Evolutionary conservation across 371 early-diverging fungal species (phyloP), one percentile per base, ranked within the genome.

Genomic region (Mortierella sp.): DNA sequence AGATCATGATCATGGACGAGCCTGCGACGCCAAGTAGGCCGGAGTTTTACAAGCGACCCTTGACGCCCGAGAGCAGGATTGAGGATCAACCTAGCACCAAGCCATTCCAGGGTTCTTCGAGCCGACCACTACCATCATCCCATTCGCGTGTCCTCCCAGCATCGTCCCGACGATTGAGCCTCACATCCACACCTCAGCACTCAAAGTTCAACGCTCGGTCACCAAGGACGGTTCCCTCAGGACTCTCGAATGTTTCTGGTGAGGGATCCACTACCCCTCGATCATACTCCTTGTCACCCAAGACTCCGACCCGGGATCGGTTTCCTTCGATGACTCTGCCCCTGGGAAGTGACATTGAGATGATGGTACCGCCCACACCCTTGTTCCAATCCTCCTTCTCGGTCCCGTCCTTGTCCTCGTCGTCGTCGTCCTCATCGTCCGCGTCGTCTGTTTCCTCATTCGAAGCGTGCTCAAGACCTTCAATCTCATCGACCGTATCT

Each of bases 361-460:
- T 73, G 74, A 74, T 79, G 79, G 74, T 79, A 1, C 79, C 79
- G 4, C 74, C 73, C 13, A 79, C 79, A 39, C 79, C 79, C 4
- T 66, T 73, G 22, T 73, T 79, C 52, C 79, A 74, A 24, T 66
- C 79, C 37, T 70, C 71, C 39, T 79, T 79, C 50, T 58, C 74
- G 39, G 44, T 79, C n/a, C 79, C 63, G 1, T 50, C 68, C 13
- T 68, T 50, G 52, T 47, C 68, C 13, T 68, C 68, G n/a, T 70
- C 70, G 2, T 78, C 79, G 0, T 70, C 74, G 0, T 63, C 66
- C 7, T 68, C 74, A 4, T 79, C 79, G 11, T 79, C 74, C 19
- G 79, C 79, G 8, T 79, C 79, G 4, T 79, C 79, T 0, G 79
- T 79, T 24, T 39, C 74, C 0, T 79, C 79, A 1, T 74, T 79